Base-by-base conservation (phyloP, 2,329 filamentous ascomycete genomes). In the Pyrenophora seminiperda region DNA sequence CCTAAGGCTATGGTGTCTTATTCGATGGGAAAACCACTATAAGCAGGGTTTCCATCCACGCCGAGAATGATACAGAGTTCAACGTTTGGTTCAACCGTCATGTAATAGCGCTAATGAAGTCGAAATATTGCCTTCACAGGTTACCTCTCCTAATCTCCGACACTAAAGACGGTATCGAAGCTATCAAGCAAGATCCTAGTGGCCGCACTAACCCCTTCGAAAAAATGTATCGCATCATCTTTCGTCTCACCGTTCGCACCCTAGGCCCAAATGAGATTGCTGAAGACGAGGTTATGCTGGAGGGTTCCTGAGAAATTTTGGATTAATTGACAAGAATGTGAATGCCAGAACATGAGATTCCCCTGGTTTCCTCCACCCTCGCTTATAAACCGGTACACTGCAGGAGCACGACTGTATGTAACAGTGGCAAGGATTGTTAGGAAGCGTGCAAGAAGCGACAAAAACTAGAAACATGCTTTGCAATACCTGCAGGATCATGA, bases 171-270 rank as follows among this genome's bases (percentile, higher is more conserved):
- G 67, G 67, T 1, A 65, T 80, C 15, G 68, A 77, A 13, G 55
- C 53, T 3, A 70, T 82, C 7, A 68, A 63, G 5, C 61, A 62
- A 3, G 61, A 70, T 30, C 58, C 67, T 5, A 58, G 56, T 7
- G 71, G 70, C 7, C 65, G 76, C 5, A 78, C 80, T 5, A 76
- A 84, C 53, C 81, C 82, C 0, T 84, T 84, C 57, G 74, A 81
- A 32, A 74, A 75, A 59, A 72, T 84, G 38, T 83, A 82, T 61
- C 65, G 72, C 5, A 72, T 82, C 47, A 74, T 84, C 1, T 85
- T 80, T 66, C 75, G 79, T 60, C 73, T 85, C n/a, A 84, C 81
- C 4, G 82, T 84, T 72, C 77, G 82, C 10, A 79, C 76, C 4
- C 73, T 84, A 1, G 82, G 79, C 5, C 75, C 76, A 43, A 72